Percentiles rank a stretch among this genome's conserved stretches.
Evolutionary conservation across 495 filamentous ascomycete species (phyloP).

Genomic region (Gamarada debralockiae): DNA sequence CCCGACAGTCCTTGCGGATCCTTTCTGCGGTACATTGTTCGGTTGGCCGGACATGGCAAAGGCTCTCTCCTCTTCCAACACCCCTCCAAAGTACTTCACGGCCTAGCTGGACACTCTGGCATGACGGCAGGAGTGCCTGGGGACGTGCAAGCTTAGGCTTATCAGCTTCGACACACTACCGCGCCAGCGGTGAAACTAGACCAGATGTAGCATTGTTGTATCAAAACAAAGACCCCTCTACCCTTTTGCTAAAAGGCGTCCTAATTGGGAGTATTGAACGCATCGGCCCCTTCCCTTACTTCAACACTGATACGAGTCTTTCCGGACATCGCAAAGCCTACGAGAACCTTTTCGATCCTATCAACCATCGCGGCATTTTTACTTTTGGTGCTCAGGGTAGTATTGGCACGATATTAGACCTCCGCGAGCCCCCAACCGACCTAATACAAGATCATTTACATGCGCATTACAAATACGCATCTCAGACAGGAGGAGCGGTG

Average conservation of each 20-base stretch:
- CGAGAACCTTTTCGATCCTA: neutral
- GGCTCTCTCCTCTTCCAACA: neutral
- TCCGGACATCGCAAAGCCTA: neutral
- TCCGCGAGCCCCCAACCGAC: neutral
- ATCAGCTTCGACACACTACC: neutral
- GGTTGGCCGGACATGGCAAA: neutral
- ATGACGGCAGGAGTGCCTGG: neutral
- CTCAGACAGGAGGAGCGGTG: neutral
- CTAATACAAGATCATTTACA: neutral
- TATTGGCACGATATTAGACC: neutral
- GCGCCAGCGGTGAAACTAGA: neutral
- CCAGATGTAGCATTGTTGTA: neutral
- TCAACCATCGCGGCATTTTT: constrained; percentile 74
- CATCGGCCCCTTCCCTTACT: neutral
- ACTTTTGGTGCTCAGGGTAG: too few species aligned
- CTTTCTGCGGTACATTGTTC: neutral
- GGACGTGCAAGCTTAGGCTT: neutral
- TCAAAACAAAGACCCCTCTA: too few species aligned
- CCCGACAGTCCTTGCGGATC: neutral
- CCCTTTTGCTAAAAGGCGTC: neutral
- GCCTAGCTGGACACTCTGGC: neutral
- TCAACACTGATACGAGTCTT: neutral
- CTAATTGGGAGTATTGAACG: neutral
- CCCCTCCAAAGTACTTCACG: neutral
- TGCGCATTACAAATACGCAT: too few species aligned